phyloP scores from a whole-genome alignment of 148 eudicot genomes.

The Camellia sinensis region DNA sequence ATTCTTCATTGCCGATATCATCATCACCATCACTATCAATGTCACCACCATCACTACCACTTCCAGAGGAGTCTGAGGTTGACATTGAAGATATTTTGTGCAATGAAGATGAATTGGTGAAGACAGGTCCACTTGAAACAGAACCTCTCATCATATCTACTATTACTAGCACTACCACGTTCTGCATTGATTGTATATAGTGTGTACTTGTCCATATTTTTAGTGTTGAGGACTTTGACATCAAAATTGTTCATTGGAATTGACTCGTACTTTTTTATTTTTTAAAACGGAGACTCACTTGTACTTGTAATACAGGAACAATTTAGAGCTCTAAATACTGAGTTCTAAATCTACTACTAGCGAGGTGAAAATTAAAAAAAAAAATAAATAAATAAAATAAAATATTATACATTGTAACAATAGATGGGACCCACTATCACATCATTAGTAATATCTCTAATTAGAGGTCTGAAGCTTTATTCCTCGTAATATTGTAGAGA shows the following conservation, averaged over 20 bases:
- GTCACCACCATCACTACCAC: too few relatives aligned
- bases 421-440: too few relatives aligned
- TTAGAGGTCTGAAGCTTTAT: too few relatives aligned
- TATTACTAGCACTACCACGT: neutral
- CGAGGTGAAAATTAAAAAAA: too few relatives aligned
- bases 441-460: too few relatives aligned
- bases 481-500: too few relatives aligned
- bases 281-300: neutral
- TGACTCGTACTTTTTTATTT: neutral
- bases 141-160: conserved; percentile 49
- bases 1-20: neutral
- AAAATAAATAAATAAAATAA: too few relatives aligned
- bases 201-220: conserved; percentile 15
- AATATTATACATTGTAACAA: too few relatives aligned
- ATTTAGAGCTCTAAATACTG: too few relatives aligned
- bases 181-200: conserved; percentile 24
- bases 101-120: conserved; percentile 21
- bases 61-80: neutral
- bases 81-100: conserved; percentile 40
- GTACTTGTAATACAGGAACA: too few relatives aligned
- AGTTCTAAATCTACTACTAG: too few relatives aligned
- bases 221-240: conserved; percentile 8
- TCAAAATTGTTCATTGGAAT: neutral
- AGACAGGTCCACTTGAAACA: conserved; percentile 42
- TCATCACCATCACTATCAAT: neutral